Evolutionary conservation across 805 yeast genomes (phyloP).

Genomic region (Metschnikowia sp.): DNA sequence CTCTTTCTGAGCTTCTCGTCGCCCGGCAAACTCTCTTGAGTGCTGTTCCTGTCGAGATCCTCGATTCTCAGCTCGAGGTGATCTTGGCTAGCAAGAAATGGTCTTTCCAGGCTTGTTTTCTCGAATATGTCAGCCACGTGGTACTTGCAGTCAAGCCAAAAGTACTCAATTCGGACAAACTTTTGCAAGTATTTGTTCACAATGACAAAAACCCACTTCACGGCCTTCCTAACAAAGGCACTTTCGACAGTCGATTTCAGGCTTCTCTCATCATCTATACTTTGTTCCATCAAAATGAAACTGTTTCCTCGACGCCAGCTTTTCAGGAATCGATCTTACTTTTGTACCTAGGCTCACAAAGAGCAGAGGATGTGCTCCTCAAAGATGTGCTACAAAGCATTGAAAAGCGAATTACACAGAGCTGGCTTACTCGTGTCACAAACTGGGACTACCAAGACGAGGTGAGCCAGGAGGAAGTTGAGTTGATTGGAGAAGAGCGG

Average conservation of each 20-base stretch:
- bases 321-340: conserved; percentile 49
- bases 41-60: conserved; percentile 40
- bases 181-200: conserved; percentile 62
- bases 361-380: conserved; percentile 60
- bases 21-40: conserved; percentile 24
- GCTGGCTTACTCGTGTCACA: conserved; percentile 65
- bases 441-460: conserved; percentile 63
- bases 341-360: conserved; percentile 59
- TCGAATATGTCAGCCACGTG: conserved; percentile 44
- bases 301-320: conserved; percentile 42
- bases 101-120: conserved; percentile 37
- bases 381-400: conserved; percentile 52
- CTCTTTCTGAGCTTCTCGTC: conserved; percentile 17
- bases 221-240: conserved; percentile 19
- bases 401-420: conserved; percentile 49
- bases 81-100: conserved; percentile 46
- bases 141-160: conserved; percentile 34
- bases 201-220: conserved; percentile 42
- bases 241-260: conserved; percentile 31
- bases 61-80: conserved; percentile 67
- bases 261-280: conserved; percentile 46
- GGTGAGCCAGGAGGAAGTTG: conserved; percentile 39
- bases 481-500: conserved; percentile 45
- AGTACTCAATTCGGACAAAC: conserved; percentile 43
- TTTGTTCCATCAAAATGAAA: conserved; percentile 47